Percentiles rank a stretch among this genome's conserved stretches.
These are phyloP conservation scores for Cyathus striatus DNA, from an alignment of 768 basidiomycete species.

Conservation along the genomic window DNA sequence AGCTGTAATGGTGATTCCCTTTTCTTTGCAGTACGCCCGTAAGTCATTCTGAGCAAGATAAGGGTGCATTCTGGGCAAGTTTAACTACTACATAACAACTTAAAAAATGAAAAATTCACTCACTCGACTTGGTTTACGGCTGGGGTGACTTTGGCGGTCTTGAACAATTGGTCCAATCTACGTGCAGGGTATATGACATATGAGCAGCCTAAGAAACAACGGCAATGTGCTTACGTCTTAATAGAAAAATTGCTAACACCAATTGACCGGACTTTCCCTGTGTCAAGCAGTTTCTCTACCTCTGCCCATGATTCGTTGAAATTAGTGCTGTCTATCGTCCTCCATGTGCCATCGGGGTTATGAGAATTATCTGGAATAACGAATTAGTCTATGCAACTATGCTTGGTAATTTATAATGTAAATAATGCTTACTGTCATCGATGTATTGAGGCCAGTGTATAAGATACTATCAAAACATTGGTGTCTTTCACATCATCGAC, in stretches of 20 bases:
- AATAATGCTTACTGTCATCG: no score
- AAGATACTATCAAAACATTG: conserved; percentile 30
- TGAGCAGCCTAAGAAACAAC: background rate
- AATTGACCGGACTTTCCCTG: conserved; percentile 43
- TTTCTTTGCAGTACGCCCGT: conserved; percentile 38
- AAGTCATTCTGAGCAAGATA: conserved; percentile 47
- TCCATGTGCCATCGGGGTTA: conserved; percentile 29
- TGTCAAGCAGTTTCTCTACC: conserved; percentile 43
- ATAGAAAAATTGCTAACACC: conserved; percentile 60
- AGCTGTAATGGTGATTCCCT: conserved; percentile 44
- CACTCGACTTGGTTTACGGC: conserved; percentile 47
- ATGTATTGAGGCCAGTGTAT: conserved; percentile 50
- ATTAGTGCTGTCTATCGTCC: conserved; percentile 20
- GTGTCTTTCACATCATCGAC: background rate
- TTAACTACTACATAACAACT: no score
- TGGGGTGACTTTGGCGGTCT: conserved; percentile 36
- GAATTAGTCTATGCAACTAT: no score
- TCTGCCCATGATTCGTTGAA: conserved; percentile 45
- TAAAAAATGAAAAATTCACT: conserved; percentile 6
- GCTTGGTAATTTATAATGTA: no score
- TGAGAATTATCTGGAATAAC: conserved; percentile 17
- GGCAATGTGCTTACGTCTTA: conserved; percentile 40
- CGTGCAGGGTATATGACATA: background rate
- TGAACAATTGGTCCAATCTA: conserved; percentile 34
- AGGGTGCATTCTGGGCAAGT: conserved; percentile 35